Evolutionary conservation across 176 grass and related monocot species (phyloP), one percentile per base, ranked within the genome.

Genomic region (Eremochloa ophiuroides): DNA sequence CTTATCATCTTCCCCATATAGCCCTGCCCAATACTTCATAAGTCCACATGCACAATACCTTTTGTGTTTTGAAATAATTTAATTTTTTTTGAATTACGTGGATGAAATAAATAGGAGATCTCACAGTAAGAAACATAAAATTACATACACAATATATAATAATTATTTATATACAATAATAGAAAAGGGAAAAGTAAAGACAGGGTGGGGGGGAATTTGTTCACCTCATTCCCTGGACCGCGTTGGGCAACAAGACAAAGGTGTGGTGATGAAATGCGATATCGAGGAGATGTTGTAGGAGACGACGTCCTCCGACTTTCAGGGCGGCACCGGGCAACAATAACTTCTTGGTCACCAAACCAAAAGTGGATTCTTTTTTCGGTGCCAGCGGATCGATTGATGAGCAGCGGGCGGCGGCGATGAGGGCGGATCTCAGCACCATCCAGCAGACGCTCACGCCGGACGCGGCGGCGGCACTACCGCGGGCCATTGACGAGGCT

Each of bases 341-440:
- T 27, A 2, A 30, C 13, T 6, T 0, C 13, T 2, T 15, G 60
- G 2, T 22, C 10, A 72, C 69, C 41, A 25, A 14, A 23, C 22
- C 46, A 35, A 31, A 84, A 71, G 64, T 15, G 60, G 30, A 72
- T 85, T 79, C 83, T 46, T 61, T 62, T 48, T 4, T 28, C 3
- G 46, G 20, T 68, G 55, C 23, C 22, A 38, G 29, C 28, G 76
- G 78, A 89, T 81, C 87, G 82, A 81, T 85, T 85, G 55, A 90
- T 90, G 88, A 90, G 68, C 50, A 48, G 47, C 40, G 75, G 30
- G 48, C 38, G 47, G 69, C 73, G 79, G 67, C 75, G 66, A 97
- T 97, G 94, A 94, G 94, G 92, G 80, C 89, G 44, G 94, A 93
- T 89, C 88, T 97, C 80, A 97, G 89, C 80, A 89, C 94, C 85